Conservation (phyloP, 1,284 basidiomycete species). For the Exobasidium cylindrosporum region DNA sequence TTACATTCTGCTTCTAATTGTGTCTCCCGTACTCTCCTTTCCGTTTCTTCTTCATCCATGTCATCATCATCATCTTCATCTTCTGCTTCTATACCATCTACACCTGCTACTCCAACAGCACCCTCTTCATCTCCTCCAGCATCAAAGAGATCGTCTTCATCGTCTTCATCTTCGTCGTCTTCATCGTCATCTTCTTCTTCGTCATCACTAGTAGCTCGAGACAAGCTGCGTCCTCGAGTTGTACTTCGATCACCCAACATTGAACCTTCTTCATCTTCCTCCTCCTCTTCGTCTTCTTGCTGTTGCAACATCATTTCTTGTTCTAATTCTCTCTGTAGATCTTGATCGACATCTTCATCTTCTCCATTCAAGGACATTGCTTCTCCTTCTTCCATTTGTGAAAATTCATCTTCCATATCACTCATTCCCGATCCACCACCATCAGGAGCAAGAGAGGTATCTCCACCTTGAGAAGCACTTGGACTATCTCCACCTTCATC, state of each 20-base stretch:
- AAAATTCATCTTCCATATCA: slow-evolving; percentile 52
- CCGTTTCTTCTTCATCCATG: slow-evolving; percentile 53
- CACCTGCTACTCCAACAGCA: slow-evolving; percentile 25
- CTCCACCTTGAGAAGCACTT: slow-evolving; percentile 20
- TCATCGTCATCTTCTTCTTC: slow-evolving; percentile 45
- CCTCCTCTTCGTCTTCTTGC: slow-evolving; percentile 62
- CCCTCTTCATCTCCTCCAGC: slow-evolving; percentile 47
- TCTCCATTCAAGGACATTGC: slow-evolving; percentile 59
- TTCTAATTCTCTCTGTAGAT: slow-evolving; percentile 58
- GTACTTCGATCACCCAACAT: background rate
- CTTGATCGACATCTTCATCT: slow-evolving; percentile 60
- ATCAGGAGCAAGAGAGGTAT: slow-evolving; percentile 19
- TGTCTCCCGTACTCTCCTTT: slow-evolving; percentile 47
- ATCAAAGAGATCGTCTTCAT: slow-evolving; percentile 43
- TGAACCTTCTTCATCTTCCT: slow-evolving; percentile 23
- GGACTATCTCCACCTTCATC: slow-evolving; percentile 47
- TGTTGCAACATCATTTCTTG: slow-evolving; percentile 56
- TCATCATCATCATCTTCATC: slow-evolving; percentile 71
- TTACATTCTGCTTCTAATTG: slow-evolving; percentile 52
- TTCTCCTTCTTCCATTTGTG: slow-evolving; percentile 34
- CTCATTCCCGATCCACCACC: slow-evolving; percentile 54
- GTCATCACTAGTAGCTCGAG: slow-evolving; percentile 28
- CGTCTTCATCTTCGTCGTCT: slow-evolving; percentile 40
- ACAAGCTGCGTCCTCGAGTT: slow-evolving; percentile 36
- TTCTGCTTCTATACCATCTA: slow-evolving; percentile 56